Conservation (phyloP, 2,329 filamentous ascomycete genomes). For the Lanzia echinophila region DNA sequence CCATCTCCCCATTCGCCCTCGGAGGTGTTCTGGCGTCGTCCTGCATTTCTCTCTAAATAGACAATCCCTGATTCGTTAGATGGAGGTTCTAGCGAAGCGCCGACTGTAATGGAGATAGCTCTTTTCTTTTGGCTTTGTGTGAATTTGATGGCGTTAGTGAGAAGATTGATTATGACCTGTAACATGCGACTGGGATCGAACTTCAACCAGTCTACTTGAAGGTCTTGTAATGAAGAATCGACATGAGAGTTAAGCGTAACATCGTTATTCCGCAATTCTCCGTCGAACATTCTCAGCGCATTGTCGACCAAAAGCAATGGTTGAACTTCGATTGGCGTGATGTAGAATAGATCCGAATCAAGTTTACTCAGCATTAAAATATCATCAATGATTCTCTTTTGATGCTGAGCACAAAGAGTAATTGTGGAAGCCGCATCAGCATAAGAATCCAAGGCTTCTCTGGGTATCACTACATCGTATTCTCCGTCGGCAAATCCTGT, state of each 20-base stretch:
- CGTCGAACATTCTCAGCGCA: conserved; percentile 72
- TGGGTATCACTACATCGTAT: conserved; percentile 53
- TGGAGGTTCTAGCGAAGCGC: conserved; percentile 14
- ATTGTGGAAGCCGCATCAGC: conserved; percentile 78
- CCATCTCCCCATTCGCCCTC: conserved; percentile 57
- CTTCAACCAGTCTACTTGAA: conserved; percentile 57
- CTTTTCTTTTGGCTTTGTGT: conserved; percentile 57
- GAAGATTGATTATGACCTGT: conserved; percentile 73
- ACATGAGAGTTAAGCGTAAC: conserved; percentile 61
- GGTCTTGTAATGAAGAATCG: conserved; percentile 51
- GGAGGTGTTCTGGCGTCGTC: conserved; percentile 20
- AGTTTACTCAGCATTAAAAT: conserved; percentile 62
- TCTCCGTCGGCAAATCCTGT: conserved; percentile 46
- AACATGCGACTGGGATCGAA: conserved; percentile 69
- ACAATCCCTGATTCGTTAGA: neutral
- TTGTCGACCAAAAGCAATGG: conserved; percentile 60
- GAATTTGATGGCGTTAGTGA: conserved; percentile 79
- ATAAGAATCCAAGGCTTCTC: conserved; percentile 45
- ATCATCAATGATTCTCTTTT: conserved; percentile 62
- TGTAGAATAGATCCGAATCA: conserved; percentile 62
- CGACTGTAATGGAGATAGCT: conserved; percentile 41
- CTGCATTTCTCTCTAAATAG: conserved; percentile 27
- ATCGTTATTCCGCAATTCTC: conserved; percentile 62
- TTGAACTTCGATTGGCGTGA: conserved; percentile 64
- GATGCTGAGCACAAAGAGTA: conserved; percentile 67